Base-by-base conservation (phyloP, 495 filamentous ascomycete genomes). In the Annulohypoxylon bovei region DNA sequence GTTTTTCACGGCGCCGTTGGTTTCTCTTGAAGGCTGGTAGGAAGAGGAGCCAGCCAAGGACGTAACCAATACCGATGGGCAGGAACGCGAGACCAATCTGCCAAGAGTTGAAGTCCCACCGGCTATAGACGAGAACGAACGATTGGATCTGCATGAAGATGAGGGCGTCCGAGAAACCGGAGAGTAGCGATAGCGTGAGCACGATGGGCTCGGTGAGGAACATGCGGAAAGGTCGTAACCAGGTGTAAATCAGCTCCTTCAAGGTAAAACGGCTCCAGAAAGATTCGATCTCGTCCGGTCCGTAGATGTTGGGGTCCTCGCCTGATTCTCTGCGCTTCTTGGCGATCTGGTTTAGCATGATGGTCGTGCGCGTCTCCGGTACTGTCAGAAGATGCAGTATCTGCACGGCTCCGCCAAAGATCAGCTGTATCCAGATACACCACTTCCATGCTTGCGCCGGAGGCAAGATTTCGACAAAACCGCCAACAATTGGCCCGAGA, bases 371-470 rank as follows among this genome's bases (percentile, higher is more conserved):
- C 0, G 90, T 93, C 72, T 93, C 91, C 0, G 87, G 87, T 7
- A 92, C 89, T 2, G 89, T 81, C 59, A 93, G 77, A 55, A 90
- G 82, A 64, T 94, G 91, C 20, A 90, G 72, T 0, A 90, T 11
- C 71, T 93, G 88, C 23, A 91, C 88, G 49, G 82, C 78, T 0
- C 81, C 88, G 30, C 92, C 91, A 49, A 94, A 86, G 54, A 93
- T 91, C 57, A 94, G 84, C 75, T 93, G 90, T 65, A 94, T 87
- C 91, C 90, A 94, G 75, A 93, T 91, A 49, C 83, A 86, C 93
- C 93, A 95, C 18, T 81, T 82, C 93, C 91, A 94, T n/a, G 76
- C 65, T n/a, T 67, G 30, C n/a, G 23, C 1, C 0, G 67, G 39
- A 9, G 69, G 56, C 11, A 91, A 80, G 70, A 85, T 78, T 62